Evolutionary conservation across 805 yeast species (phyloP), one percentile per base, ranked within the genome.

Genomic region (Wickerhamiella sergipiensis): DNA sequence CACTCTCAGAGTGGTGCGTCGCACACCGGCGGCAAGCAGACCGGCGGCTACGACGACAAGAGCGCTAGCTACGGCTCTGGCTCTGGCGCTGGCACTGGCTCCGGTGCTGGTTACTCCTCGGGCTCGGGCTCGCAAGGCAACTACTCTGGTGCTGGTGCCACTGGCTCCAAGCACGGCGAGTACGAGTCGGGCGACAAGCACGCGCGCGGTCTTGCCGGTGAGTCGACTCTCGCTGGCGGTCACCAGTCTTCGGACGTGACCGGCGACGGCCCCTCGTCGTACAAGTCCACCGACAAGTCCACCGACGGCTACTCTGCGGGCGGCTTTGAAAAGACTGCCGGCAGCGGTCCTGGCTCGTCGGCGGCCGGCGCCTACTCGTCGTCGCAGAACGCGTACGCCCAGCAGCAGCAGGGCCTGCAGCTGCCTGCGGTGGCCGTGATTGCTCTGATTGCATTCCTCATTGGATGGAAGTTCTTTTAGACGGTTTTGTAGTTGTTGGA

Each of bases 401-500:
- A 36, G 13, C 40, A 36, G 19, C 40, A 36, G 40, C 40, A 36
- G 29, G 50, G 46, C 43, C 68, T 82, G 45, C 74, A 84, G 19
- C 66, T 78, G 42, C 78, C 79, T 29, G 64, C 75, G 49, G 80
- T 83, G 56, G 64, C 73, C 56, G 63, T 70, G 67, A 74, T 73
- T 64, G 85, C 80, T 59, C 69, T 76, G 43, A 61, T 79, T 52
- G 75, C 79, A 33, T 67, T 79, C 60, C 62, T 77, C 46, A 67
- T 83, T 55, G 90, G 88, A 49, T 83, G 88, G 86, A 72, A 80
- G 65, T 76, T 82, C 59, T 79, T 79, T 60, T 81, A 38, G 48
- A 24, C 3, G 46, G 15, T 40, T 18, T 21, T 18, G 24, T 40
- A 19, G 43, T 40, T 18, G 43, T 29, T 7, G 15, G 33, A 9